Evolutionary conservation across 1,139 yeast species (phyloP), one percentile per base, ranked within the genome.

Genomic region (Fermentozyma sake): DNA sequence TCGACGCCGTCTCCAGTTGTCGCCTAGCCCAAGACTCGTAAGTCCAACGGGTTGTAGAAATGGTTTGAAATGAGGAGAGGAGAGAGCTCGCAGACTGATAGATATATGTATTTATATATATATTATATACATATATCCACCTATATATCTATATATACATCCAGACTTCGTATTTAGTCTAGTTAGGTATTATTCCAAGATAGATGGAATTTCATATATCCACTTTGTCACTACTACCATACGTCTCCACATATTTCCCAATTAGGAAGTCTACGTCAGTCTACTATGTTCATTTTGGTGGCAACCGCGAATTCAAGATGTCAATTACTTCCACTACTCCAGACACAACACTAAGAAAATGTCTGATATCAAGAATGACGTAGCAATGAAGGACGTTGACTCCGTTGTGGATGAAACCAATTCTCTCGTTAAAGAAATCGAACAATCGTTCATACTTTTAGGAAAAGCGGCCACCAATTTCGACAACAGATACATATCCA

Each of bases 401-500:
- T 33, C 28, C n/a, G 29, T 31, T 9, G 26, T 32, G 9, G 32
- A 32, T 12, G 38, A 33, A 18, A 25, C 44, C 6, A 41, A 38
- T 10, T 10, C 34, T 11, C 38, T 59, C 30, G 46, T 55, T 26
- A 46, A 46, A 30, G 79, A 76, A 41, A 67, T 76, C 44, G 73
- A 70, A 37, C 70, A 58, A 40, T 63, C 72, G 26, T 73, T 77
- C 42, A 62, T 61, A 16, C 67, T 77, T 34, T 66, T 83, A 38
- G 70, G 70, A 34, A 81, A 81, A 52, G 86, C 95, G 1, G 84
- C 86, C 5, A 57, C 76, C 29, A 76, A 78, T 33, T 78, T 79
- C 48, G 98, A 91, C 56, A 85, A 94, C 41, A 76, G 96, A 41
- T 85, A 81, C 56, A 76, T 91, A 28, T 72, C 93, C 55, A 83